Base-by-base conservation (phyloP, 495 filamentous ascomycete species). In the Daldinia vernicosa region DNA sequence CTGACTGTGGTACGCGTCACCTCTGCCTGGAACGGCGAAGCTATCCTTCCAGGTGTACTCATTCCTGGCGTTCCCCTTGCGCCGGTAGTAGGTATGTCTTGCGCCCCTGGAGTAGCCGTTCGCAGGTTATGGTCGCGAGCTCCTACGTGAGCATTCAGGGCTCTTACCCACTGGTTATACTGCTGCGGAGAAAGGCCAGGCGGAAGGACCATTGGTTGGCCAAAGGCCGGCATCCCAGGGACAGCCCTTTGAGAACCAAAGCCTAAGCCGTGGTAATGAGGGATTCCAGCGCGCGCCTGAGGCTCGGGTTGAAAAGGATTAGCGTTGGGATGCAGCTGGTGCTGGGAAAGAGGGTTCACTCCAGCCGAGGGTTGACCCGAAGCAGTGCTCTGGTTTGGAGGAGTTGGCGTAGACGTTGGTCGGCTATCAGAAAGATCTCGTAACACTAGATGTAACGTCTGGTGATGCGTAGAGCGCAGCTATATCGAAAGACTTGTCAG, bases 391-490 rank as follows among this genome's bases (percentile, higher is more conserved):
- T 74, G 74, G 61, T 53, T 60, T 17, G 67, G 45, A 17, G 76
- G 71, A 40, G 52, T 69, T 26, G 77, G 59, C 27, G 63, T 62
- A 8, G 69, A 40, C 32, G 84, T 78, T 11, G 67, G 11, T 35
- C 75, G 75, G n/a, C 71, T 58, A 52, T 79, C 72, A 39, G 64
- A 65, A n/a, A 66, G 28, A 63, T 83, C 81, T 65, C 83, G 76
- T 24, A 92, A 75, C 6, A 89, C 89, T n/a, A 93, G 85, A 75
- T 93, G 91, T 7, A 93, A 79, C 63, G 83, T 82, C 66, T 85
- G 81, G 4, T 80, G 76, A 11, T 83, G 80, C 56, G 78, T 66
- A 40, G 78, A 80, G 32, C 80, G 80, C 66, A 88, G 80, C 85
- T 87, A 65, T 32, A 60, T 47, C 39, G 9, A 43, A 15, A 33